phyloP scores from a whole-genome alignment of 768 basidiomycete species.

The Tylopilus balloui region DNA sequence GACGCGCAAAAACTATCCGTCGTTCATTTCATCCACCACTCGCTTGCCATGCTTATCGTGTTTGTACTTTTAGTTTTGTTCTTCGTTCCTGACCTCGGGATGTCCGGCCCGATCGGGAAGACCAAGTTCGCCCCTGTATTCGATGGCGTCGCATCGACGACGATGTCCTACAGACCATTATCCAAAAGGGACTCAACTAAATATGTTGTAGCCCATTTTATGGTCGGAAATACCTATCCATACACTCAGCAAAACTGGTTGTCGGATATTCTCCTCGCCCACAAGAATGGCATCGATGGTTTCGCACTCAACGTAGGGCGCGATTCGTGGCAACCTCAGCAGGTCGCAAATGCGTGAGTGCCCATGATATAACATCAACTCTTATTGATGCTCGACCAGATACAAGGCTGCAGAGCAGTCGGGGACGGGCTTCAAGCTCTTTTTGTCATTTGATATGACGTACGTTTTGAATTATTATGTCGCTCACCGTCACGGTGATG shows the following conservation, averaged over 20 bases:
- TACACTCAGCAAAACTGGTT: constrained; percentile 44
- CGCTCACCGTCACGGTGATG: neutral
- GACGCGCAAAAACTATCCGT: constrained; percentile 10
- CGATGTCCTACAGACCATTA: neutral
- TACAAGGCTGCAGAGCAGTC: constrained; percentile 53
- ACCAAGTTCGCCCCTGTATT: neutral
- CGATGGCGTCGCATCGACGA: neutral
- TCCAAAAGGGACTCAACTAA: constrained; percentile 26
- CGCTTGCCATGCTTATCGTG: constrained; percentile 16
- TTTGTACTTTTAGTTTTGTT: constrained; percentile 12
- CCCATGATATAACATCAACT: constrained; percentile 3
- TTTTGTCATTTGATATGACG: constrained; percentile 79
- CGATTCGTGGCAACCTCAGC: constrained; percentile 58
- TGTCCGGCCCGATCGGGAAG: constrained; percentile 15
- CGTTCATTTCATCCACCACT: constrained; percentile 17
- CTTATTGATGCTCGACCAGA: constrained; percentile 29
- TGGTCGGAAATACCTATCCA: constrained; percentile 63
- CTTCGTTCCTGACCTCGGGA: constrained; percentile 4
- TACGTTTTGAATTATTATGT: constrained; percentile 37
- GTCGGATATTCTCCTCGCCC: constrained; percentile 53
- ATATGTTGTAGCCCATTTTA: constrained; percentile 56
- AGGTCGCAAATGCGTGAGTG: constrained; percentile 60
- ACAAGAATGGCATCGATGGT: constrained; percentile 56
- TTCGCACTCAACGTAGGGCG: constrained; percentile 69
- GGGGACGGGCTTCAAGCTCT: constrained; percentile 61